Evolutionary conservation across 1,139 yeast species (phyloP).

Genomic region (Geotrichum citri-aurantii): DNA sequence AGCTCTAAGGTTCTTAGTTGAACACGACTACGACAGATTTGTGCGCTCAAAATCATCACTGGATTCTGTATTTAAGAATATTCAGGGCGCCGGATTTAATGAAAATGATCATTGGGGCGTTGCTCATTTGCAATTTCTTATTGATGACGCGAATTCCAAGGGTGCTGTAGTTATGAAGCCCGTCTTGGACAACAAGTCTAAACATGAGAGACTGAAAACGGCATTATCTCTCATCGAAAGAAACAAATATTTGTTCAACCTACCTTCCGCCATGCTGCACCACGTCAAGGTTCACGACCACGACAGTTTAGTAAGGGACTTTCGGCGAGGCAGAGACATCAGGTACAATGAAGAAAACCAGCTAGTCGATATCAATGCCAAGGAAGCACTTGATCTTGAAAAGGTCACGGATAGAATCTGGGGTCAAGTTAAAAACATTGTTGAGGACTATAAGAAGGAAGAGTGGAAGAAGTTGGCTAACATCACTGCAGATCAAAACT

Average conservation of each 20-base stretch:
- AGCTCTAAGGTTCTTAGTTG: conserved; percentile 61
- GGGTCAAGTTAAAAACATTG: conserved; percentile 58
- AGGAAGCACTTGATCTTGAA: conserved; percentile 12
- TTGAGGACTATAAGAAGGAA: conserved; percentile 57
- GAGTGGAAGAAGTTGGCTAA: conserved; percentile 55
- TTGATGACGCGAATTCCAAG: conserved; percentile 37
- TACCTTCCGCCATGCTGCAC: conserved; percentile 57
- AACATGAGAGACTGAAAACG: conserved; percentile 53
- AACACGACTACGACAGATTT: conserved; percentile 67
- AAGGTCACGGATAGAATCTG: conserved; percentile 51
- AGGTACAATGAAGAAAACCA: conserved; percentile 26
- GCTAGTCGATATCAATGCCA: conserved; percentile 3
- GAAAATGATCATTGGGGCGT: conserved; percentile 38
- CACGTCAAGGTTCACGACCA: conserved; percentile 59
- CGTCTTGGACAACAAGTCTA: conserved; percentile 55
- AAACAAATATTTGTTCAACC: conserved; percentile 61
- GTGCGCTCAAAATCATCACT: conserved; percentile 67
- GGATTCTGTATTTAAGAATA: conserved; percentile 52
- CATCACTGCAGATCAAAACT: conserved; percentile 41
- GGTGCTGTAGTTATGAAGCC: conserved; percentile 73
- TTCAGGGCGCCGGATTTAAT: conserved; percentile 39
- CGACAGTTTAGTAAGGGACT: conserved; percentile 64
- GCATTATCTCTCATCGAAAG: conserved; percentile 60
- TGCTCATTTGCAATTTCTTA: conserved; percentile 26
- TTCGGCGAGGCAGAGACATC: conserved; percentile 50